Conservation (phyloP, 2,329 filamentous ascomycete genomes). For the Trichoderma sp. region DNA sequence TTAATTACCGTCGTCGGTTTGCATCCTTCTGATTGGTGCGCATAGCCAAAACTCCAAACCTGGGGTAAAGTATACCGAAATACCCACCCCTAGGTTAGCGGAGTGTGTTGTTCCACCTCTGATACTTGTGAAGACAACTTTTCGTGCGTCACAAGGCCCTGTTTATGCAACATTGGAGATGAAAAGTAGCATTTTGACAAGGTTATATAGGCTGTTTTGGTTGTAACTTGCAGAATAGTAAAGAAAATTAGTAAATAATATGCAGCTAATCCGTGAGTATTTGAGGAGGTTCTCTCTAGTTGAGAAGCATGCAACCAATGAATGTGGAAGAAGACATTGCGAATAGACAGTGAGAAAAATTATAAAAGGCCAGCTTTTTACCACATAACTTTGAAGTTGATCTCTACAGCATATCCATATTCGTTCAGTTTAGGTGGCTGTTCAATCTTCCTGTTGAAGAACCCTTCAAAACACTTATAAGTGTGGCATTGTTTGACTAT, state of each 20-base stretch:
- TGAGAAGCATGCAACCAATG: neutral
- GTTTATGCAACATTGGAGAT: neutral
- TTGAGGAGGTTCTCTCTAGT: neutral
- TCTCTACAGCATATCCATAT: neutral
- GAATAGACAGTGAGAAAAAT: too few species aligned
- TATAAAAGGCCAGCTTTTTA: neutral
- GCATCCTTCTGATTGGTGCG: neutral
- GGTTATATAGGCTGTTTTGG: neutral
- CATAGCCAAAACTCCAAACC: neutral
- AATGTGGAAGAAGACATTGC: too few species aligned
- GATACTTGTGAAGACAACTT: neutral
- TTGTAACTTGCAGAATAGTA: neutral
- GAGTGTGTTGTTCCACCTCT: neutral
- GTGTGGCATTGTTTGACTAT: neutral
- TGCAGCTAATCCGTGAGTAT: neutral
- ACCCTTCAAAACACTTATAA: neutral
- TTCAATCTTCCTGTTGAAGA: neutral
- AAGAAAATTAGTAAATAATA: neutral
- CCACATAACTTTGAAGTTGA: neutral
- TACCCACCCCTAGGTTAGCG: neutral
- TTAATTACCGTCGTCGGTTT: neutral
- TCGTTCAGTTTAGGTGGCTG: neutral
- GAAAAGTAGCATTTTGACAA: neutral
- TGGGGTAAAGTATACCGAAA: neutral
- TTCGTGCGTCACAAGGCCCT: neutral